Base-by-base conservation (phyloP, 2,329 filamentous ascomycete species). In the Fusarium tuaranense region DNA sequence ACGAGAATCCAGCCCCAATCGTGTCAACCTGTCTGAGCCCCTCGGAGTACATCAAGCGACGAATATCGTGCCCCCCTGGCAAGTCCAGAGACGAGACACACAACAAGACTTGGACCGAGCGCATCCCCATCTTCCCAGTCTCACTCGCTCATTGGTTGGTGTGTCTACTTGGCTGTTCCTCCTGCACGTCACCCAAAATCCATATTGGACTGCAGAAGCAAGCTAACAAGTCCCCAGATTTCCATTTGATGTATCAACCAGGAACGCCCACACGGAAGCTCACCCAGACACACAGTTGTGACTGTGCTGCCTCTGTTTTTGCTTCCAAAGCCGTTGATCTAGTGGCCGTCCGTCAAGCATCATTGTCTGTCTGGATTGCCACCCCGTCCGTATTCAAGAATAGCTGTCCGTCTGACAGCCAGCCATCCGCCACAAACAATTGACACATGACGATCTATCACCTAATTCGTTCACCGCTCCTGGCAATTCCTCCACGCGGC, bases 171-270 rank as follows among this genome's bases (percentile, higher is more conserved):
- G 55, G 32, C 61, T 53, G 39, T 65, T 39, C 55, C 65, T 70
- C 63, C 76, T 78, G 76, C 76, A 78, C 76, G 73, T 75, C 73
- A 75, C 73, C 67, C 70, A 71, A 71, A 69, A 67, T 48, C 72
- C 67, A 67, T 74, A 61, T 41, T 65, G 63, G 59, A 73, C 63
- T 73, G 72, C 72, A 74, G 61, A 67, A 73, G 69, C 39, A 75
- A 67, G 72, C 71, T 74, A 72, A 75, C 55, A 72, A 41, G 55
- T 57, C 72, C 72, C 72, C 72, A 65, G 69, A 70, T 70, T 53
- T 73, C 69, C 22, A 41, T 64, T 68, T 60, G 61, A 69, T 74
- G 59, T 63, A 75, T 69, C 69, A 36, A 57, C 62, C 65, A 70
- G 72, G 69, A 75, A 72, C 68, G 61, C 57, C 53, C 48, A 68